Evolutionary conservation across 768 basidiomycete species (phyloP).

Genomic region (Ramaria sp.): DNA sequence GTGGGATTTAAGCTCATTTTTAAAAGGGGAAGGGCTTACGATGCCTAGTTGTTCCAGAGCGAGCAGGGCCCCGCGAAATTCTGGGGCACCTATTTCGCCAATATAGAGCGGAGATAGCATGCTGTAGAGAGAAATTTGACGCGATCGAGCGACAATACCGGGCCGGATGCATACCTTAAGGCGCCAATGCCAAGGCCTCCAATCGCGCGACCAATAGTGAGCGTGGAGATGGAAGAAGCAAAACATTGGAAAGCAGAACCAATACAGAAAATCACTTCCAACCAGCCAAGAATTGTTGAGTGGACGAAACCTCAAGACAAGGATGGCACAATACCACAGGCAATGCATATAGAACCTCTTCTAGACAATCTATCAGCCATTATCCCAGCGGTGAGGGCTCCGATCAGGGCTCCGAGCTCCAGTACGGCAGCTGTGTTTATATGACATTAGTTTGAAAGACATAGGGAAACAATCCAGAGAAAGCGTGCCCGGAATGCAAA

Average conservation of each 20-base stretch:
- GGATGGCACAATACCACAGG: slow-evolving; percentile 44
- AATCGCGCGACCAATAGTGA: slow-evolving; percentile 61
- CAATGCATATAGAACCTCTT: slow-evolving; percentile 52
- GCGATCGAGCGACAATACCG: slow-evolving; percentile 10
- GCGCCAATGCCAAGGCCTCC: slow-evolving; percentile 79
- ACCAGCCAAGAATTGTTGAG: not conserved
- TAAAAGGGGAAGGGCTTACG: slow-evolving; percentile 16
- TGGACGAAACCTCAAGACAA: not conserved
- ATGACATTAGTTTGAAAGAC: not conserved
- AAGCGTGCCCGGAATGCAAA: not conserved
- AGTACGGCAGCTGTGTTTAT: slow-evolving; percentile 51
- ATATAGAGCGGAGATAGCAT: slow-evolving; percentile 78
- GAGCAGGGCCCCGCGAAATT: slow-evolving; percentile 68
- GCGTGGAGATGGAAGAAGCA: slow-evolving; percentile 42
- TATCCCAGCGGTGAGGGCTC: slow-evolving; percentile 56
- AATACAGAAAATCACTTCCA: slow-evolving; percentile 53
- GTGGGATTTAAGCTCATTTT: not conserved
- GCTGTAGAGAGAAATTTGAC: slow-evolving; percentile 23
- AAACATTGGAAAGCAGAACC: slow-evolving; percentile 62
- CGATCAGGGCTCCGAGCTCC: slow-evolving; percentile 72
- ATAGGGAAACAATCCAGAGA: not conserved
- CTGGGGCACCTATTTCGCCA: slow-evolving; percentile 76
- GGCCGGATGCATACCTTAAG: slow-evolving; percentile 35
- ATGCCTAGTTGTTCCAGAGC: slow-evolving; percentile 76
- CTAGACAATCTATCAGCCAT: slow-evolving; percentile 61